Evolutionary conservation across 495 filamentous ascomycete species (phyloP), one percentile per base, ranked within the genome.

Genomic region (Amorphotheca resinae): DNA sequence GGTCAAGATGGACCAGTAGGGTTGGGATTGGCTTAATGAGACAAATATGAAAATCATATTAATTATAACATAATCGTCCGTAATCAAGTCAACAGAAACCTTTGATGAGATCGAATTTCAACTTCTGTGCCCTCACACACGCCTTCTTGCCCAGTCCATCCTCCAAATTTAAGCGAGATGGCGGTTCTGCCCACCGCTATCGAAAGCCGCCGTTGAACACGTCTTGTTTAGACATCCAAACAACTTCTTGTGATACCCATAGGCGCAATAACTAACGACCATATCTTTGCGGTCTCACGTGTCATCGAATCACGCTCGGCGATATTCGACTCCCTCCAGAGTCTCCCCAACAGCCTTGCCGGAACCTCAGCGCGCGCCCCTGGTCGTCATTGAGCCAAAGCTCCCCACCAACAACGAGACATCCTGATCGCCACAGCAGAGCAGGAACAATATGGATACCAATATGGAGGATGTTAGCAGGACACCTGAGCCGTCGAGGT

Each of bases 391-490:
- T 23, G 31, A 46, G 33, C 28, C 34, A 22, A 43, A 21, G 18
- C 25, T 31, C 50, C 35, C 49, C 44, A 42, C 28, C 43, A 48
- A 34, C 47, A 38, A 40, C 28, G 9, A 36, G n/a, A n/a, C n/a
- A n/a, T n/a, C 49, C 65, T 42, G 46, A 91, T 88, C 86, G 86
- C 95, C 45, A 31, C 16, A 26, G 22, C 38, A 38, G 11, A 47
- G 35, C 25, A 26, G 32, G 26, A 42, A 34, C 43, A 68, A 39
- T 49, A 94, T 94, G 88, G 91, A 98, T 66, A 94, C 87, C 57
- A 94, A 93, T 64, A 98, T 98, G 91, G 81, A 84, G 67, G 91
- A 98, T 62, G 87, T 95, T 50, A 83, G 82, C 56, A 82, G 87
- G 60, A 74, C 79, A 50, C 84, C 87, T 48, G 79, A 93, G 56